A percentile compares a stretch with the other conserved stretches of the same genome.
Evolutionary conservation across 2,329 filamentous ascomycete species (phyloP).

Genomic region (Pseudocercospora fijiensis): DNA sequence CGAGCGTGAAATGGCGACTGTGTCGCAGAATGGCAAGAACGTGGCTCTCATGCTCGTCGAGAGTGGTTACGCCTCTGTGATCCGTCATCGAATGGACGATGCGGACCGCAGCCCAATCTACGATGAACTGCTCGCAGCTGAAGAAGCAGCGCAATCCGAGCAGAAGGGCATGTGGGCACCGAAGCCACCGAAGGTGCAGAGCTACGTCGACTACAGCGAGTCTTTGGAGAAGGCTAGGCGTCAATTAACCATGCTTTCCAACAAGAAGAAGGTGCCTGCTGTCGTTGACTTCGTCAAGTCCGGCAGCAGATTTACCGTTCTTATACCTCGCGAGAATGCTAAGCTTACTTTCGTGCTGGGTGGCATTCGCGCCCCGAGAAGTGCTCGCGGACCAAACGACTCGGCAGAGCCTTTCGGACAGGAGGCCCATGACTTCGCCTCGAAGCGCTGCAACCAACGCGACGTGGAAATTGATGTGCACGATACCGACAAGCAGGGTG

Average conservation of each 20-base stretch:
- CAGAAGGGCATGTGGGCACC: slow-evolving; percentile 94
- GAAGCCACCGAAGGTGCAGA: slow-evolving; percentile 79
- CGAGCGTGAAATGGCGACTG: slow-evolving; percentile 88
- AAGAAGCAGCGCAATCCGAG: slow-evolving; percentile 78
- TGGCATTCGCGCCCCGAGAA: slow-evolving; percentile 85
- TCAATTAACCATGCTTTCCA: slow-evolving; percentile 79
- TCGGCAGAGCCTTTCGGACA: slow-evolving; percentile 90
- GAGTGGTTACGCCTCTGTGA: slow-evolving; percentile 88
- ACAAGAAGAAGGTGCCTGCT: slow-evolving; percentile 88
- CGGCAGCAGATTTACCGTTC: slow-evolving; percentile 88
- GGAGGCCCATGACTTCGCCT: slow-evolving; percentile 89
- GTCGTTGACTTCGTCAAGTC: slow-evolving; percentile 97
- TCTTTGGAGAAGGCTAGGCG: slow-evolving; percentile 93
- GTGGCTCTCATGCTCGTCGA: slow-evolving; percentile 82
- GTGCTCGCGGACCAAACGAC: slow-evolving; percentile 76
- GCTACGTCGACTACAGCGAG: slow-evolving; percentile 88
- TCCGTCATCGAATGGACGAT: slow-evolving; percentile 92
- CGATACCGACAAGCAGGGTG: slow-evolving; percentile 92
- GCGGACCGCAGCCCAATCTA: slow-evolving; percentile 92
- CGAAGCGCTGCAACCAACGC: slow-evolving; percentile 83
- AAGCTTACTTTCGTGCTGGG: slow-evolving; percentile 94
- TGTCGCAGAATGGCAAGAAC: slow-evolving; percentile 82
- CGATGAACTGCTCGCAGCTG: slow-evolving; percentile 78
- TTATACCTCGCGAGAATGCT: slow-evolving; percentile 87
- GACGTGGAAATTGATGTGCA: slow-evolving; percentile 96